Base-by-base conservation (phyloP, 2,329 filamentous ascomycete genomes). In the Claviceps sp. region DNA sequence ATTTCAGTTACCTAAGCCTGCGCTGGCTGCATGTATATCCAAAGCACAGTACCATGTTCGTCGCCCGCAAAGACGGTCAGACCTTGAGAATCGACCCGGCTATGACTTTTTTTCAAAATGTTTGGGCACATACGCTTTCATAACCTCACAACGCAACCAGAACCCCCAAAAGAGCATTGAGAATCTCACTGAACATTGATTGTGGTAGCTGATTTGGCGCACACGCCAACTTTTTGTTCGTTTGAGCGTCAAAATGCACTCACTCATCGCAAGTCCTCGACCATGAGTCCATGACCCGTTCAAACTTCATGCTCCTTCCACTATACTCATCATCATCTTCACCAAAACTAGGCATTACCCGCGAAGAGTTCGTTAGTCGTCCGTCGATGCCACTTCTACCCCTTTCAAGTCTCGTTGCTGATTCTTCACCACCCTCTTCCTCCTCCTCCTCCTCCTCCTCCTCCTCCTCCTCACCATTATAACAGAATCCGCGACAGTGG, bases 161-260 rank as follows among this genome's bases (percentile, higher is more conserved):
- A 11, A 17, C n/a, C 40, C 20, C 14, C 23, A 29, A 7, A n/a
- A 3, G 9, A 34, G 53, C 42, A 56, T 61, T 52, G 61, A 52
- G 20, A 1, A 0, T 2, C 5, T 8, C 43, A 67, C 64, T 66
- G 45, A 67, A 66, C 47, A 65, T 67, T 55, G 63, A 67, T 45
- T 66, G 64, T 57, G 67, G 65, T 66, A 53, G 58, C 61, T 11
- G 13, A n/a, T 6, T 8, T n/a, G 22, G 20, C 42, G 26, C 26
- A 29, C 26, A 29, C 9, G 7, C 26, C 7, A 29, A 29, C 26
- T n/a, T 2, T 29, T 29, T 29, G 26, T 29, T 2, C 8, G 7
- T 29, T 29, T 3, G 7, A 13, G 3, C 9, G 20, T 16, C 6
- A 22, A 11, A 11, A 14, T 22, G 9, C 9, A 11, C 20, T 22